These are phyloP conservation scores for Phytophthora parvispora DNA, from an alignment of 352 stramenopile genomes.

Conservation along the genomic window DNA sequence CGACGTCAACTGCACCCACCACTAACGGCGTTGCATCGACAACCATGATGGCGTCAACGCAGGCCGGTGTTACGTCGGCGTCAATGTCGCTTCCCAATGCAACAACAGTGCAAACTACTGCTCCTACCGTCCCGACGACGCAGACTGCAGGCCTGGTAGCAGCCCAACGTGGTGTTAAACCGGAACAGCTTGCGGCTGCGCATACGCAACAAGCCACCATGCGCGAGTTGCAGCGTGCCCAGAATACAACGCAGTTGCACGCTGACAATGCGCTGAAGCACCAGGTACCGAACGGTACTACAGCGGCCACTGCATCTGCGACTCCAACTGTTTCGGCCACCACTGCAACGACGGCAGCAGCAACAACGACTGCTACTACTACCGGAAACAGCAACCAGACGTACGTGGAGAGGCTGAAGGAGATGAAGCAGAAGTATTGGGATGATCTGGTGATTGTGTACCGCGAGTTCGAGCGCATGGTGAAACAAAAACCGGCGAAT, in stretches of 20 bases:
- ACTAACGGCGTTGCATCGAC: conserved; percentile 29
- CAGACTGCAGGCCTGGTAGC: conserved; percentile 34
- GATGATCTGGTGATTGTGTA: conserved; percentile 87
- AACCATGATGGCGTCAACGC: conserved; percentile 39
- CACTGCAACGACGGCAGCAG: conserved; percentile 25
- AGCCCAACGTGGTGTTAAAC: conserved; percentile 59
- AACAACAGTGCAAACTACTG: conserved; percentile 47
- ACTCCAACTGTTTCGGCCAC: conserved; percentile 11
- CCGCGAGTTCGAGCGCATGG: conserved; percentile 88
- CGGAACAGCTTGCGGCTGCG: conserved; percentile 61
- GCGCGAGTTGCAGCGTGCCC: conserved; percentile 69
- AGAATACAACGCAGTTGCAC: conserved; percentile 65
- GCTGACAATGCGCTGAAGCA: conserved; percentile 49
- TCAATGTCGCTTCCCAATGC: conserved; percentile 51
- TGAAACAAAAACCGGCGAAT: conserved; percentile 83
- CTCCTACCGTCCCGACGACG: conserved; percentile 40
- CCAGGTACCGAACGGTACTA: conserved; percentile 24
- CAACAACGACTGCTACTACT: conserved; percentile 6
- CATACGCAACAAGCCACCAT: conserved; percentile 75
- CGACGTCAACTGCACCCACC: conserved; percentile 27
- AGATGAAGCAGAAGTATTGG: conserved; percentile 88
- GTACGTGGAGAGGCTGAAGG: conserved; percentile 79
- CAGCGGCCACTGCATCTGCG: conserved; percentile 11
- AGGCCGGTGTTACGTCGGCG: conserved; percentile 37
- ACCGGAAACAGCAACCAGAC: conserved; percentile 41